Evolutionary conservation across 2,329 filamentous ascomycete genomes (phyloP).

Genomic region (Neophaeococcomyces mojaviensis): DNA sequence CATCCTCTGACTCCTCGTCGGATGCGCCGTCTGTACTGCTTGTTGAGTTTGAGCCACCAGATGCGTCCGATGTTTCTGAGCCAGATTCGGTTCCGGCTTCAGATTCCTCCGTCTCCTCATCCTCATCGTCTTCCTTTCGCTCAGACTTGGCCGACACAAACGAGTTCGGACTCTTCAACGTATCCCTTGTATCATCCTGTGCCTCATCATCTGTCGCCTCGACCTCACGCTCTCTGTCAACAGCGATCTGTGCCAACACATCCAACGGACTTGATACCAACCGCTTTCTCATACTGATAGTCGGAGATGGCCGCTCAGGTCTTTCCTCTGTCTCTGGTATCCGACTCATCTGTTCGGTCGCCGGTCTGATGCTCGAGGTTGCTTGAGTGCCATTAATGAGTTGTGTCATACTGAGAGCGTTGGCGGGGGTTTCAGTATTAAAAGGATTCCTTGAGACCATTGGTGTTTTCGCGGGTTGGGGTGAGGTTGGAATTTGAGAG

Average conservation of each 20-base stretch:
- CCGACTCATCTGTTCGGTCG: background rate
- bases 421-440: background rate
- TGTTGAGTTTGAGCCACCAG: background rate
- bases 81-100: background rate
- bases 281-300: background rate
- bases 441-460: conserved; percentile 2
- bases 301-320: conserved; percentile 1
- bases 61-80: background rate
- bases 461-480: background rate
- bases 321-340: background rate
- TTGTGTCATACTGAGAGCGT: background rate
- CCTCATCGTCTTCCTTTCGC: background rate
- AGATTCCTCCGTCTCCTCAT: background rate
- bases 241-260: background rate
- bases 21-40: background rate
- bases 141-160: no score
- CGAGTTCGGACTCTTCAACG: no score
- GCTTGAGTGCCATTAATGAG: conserved; percentile 1
- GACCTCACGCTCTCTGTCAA: background rate
- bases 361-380: background rate
- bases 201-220: no score
- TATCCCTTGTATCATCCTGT: no score
- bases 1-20: background rate
- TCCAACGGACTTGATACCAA: background rate
- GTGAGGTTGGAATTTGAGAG: background rate